phyloP scores from a whole-genome alignment of 495 filamentous ascomycete genomes.

The Podospora bellae-mahoneyi region DNA sequence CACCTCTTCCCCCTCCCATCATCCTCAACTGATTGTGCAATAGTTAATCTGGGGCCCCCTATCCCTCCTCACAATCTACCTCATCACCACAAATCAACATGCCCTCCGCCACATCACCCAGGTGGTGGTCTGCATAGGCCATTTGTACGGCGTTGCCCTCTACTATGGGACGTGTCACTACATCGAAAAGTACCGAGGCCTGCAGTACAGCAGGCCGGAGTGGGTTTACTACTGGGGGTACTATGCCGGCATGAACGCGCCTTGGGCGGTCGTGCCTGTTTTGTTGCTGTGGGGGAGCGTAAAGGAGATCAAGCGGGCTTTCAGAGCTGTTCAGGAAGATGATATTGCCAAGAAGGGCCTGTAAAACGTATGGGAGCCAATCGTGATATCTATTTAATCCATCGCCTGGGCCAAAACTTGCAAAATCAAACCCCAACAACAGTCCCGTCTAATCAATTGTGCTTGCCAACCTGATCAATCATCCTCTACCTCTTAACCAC shows the following conservation, averaged over 20 bases:
- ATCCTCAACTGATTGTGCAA: not conserved
- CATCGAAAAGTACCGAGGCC: slow-evolving; percentile 55
- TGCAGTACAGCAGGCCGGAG: slow-evolving; percentile 71
- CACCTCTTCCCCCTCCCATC: not conserved
- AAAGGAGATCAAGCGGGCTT: slow-evolving; percentile 42
- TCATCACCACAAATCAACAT: slow-evolving; percentile 54
- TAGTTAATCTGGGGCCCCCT: slow-evolving; percentile 70
- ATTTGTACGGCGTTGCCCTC: slow-evolving; percentile 80
- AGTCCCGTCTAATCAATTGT: not conserved
- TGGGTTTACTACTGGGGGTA: slow-evolving; percentile 83
- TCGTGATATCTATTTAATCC: too few species aligned
- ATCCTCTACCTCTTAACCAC: too few species aligned
- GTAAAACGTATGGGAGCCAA: not conserved
- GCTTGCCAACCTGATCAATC: too few species aligned
- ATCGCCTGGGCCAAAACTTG: too few species aligned
- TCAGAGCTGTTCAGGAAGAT: slow-evolving; percentile 19
- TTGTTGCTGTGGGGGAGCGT: slow-evolving; percentile 52
- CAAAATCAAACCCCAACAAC: not conserved
- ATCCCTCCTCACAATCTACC: slow-evolving; percentile 62
- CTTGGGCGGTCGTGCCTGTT: slow-evolving; percentile 74
- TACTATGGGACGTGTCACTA: slow-evolving; percentile 81
- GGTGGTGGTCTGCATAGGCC: slow-evolving; percentile 67
- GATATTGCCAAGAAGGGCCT: not conserved
- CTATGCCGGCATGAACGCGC: slow-evolving; percentile 79
- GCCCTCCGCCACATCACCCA: slow-evolving; percentile 66